These are phyloP conservation scores for Psilocybe tampanensis DNA, from an alignment of 768 basidiomycete genomes.

Conservation along the genomic window DNA sequence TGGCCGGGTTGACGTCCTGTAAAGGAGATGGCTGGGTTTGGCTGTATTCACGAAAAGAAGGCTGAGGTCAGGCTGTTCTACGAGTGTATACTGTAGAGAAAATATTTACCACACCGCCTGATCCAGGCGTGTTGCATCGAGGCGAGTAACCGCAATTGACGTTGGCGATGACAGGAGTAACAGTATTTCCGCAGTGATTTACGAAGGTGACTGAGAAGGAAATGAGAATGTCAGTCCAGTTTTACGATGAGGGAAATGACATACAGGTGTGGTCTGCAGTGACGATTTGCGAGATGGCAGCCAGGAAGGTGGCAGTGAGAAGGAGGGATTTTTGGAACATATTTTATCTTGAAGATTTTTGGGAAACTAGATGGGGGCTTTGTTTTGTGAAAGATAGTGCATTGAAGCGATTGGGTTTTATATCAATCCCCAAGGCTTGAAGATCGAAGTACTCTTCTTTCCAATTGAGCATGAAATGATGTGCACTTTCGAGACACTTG, in stretches of 20 bases:
- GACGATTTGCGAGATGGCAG: constrained; percentile 4
- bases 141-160: constrained; percentile 44
- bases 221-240: no score
- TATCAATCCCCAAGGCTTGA: no score
- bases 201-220: constrained; percentile 32
- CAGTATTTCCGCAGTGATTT: constrained; percentile 33
- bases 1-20: constrained; percentile 35
- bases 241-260: background rate
- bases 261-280: constrained; percentile 25
- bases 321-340: constrained; percentile 4
- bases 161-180: constrained; percentile 39
- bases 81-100: no score
- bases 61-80: background rate
- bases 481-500: no score
- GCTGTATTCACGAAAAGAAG: constrained; percentile 15
- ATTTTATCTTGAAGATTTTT: background rate
- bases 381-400: no score
- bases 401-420: no score
- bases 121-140: constrained; percentile 36
- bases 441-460: no score
- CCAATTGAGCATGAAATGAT: no score
- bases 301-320: background rate
- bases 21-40: constrained; percentile 34
- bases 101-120: constrained; percentile 32
- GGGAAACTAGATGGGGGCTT: no score